Percentiles rank a stretch among this genome's conserved stretches.
These are phyloP conservation scores for Rhodocollybia butyracea DNA, from an alignment of 768 basidiomycete species.

Conservation along the genomic window DNA sequence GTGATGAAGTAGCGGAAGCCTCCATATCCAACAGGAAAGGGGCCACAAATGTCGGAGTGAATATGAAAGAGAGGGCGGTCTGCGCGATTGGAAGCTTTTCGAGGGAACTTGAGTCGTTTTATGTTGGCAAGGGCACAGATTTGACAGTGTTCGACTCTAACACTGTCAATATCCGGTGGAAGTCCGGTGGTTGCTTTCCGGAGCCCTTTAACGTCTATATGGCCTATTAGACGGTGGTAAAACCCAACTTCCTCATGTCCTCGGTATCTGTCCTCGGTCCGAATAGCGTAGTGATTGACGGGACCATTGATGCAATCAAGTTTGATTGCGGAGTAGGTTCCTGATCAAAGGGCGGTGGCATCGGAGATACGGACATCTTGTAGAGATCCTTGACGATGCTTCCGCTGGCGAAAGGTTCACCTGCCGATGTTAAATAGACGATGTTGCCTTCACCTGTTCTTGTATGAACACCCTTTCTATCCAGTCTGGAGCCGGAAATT, in stretches of 20 bases:
- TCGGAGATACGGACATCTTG: no score
- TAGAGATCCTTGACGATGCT: neutral
- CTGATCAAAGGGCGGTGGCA: no score
- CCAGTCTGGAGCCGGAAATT: constrained; percentile 12
- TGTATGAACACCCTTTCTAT: constrained; percentile 11
- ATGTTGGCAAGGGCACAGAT: no score
- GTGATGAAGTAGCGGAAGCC: constrained; percentile 18
- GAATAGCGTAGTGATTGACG: neutral
- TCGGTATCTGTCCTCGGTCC: neutral
- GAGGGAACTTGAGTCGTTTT: no score
- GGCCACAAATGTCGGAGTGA: constrained; percentile 17
- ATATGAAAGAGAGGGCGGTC: constrained; percentile 11
- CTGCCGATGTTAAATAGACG: neutral
- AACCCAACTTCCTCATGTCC: neutral
- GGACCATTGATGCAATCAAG: neutral
- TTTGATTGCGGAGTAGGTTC: no score
- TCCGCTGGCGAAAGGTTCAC: neutral
- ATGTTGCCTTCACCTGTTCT: constrained; percentile 6
- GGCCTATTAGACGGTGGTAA: no score
- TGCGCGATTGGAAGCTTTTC: no score
- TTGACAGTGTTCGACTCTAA: no score
- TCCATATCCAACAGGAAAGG: constrained; percentile 6
- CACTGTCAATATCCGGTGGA: neutral
- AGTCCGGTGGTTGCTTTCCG: constrained; percentile 12
- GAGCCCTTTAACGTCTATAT: constrained; percentile 17